Evolutionary conservation across 1,139 yeast genomes (phyloP).

Genomic region (Debaryomyces singareniensis): DNA sequence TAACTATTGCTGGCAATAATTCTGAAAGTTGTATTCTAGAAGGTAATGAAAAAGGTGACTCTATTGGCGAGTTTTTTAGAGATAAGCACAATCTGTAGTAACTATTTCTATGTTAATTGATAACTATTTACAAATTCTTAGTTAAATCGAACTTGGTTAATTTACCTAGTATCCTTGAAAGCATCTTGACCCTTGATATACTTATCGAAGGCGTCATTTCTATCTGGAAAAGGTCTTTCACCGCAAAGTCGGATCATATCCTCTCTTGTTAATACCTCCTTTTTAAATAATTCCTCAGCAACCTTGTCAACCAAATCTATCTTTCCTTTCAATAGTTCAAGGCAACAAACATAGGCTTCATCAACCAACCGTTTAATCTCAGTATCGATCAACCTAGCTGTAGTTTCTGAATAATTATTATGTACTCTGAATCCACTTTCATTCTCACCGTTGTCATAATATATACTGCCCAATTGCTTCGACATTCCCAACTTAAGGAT

Average conservation of each 20-base stretch:
- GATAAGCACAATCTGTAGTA: slow-evolving; percentile 1
- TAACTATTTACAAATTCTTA: slow-evolving; percentile 4
- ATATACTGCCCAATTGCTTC: slow-evolving; percentile 56
- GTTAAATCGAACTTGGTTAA: too few species aligned
- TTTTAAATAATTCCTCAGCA: slow-evolving; percentile 59
- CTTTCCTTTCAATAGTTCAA: slow-evolving; percentile 48
- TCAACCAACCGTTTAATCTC: slow-evolving; percentile 62
- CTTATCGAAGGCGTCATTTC: slow-evolving; percentile 76
- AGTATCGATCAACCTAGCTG: slow-evolving; percentile 58
- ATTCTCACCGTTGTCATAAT: slow-evolving; percentile 41
- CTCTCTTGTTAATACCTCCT: slow-evolving; percentile 74
- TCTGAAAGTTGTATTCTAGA: too few species aligned
- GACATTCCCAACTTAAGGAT: slow-evolving; percentile 76
- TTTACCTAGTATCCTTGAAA: slow-evolving; percentile 14
- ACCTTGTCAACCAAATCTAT: slow-evolving; percentile 58
- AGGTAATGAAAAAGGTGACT: slow-evolving; percentile 12
- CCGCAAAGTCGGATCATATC: slow-evolving; percentile 74
- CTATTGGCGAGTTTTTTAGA: slow-evolving; percentile 17
- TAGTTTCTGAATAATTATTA: slow-evolving; percentile 64
- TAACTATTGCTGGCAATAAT: too few species aligned
- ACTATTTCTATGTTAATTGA: slow-evolving; percentile 1
- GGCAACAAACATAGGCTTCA: slow-evolving; percentile 47
- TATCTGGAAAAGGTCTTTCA: slow-evolving; percentile 70
- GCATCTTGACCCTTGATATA: slow-evolving; percentile 45
- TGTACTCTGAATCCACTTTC: slow-evolving; percentile 49